Conservation (phyloP, 331 rosid genomes). For the Rosa hybrid region DNA sequence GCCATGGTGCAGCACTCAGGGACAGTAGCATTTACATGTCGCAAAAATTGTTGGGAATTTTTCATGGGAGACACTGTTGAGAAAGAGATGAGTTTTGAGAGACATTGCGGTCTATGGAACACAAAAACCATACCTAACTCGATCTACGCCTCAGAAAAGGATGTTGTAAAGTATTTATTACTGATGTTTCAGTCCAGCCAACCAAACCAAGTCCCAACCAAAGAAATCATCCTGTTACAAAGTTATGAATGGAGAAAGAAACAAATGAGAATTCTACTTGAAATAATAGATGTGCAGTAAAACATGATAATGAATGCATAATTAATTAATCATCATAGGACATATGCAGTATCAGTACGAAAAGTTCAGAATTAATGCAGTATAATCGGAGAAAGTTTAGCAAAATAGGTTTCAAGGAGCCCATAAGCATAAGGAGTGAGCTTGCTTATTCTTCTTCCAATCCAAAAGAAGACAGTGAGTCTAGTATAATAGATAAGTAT, state of each 20-base stretch:
- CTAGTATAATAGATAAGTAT: not conserved
- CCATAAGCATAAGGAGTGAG: too few species aligned
- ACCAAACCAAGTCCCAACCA: not conserved
- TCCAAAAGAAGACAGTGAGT: not conserved
- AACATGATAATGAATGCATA: not conserved
- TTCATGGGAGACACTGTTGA: conserved; percentile 68
- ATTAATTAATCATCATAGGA: not conserved
- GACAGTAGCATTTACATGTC: conserved; percentile 60
- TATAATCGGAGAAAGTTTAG: not conserved
- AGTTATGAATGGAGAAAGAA: not conserved
- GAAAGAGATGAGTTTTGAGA: conserved; percentile 34
- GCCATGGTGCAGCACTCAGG: conserved; percentile 71
- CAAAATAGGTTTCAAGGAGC: not conserved
- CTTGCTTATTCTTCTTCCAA: too few species aligned
- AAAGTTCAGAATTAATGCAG: not conserved
- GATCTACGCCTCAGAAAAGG: not conserved
- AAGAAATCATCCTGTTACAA: not conserved
- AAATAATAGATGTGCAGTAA: not conserved
- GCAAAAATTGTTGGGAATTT: conserved; percentile 51
- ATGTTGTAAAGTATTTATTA: not conserved
- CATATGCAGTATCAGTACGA: not conserved
- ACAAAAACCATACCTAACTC: not conserved
- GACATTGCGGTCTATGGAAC: conserved; percentile 27
- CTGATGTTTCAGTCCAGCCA: not conserved
- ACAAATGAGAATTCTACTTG: not conserved